These are phyloP conservation scores for Aureobasidium namibiae DNA, from an alignment of 2,329 filamentous ascomycete species.

Conservation along the genomic window DNA sequence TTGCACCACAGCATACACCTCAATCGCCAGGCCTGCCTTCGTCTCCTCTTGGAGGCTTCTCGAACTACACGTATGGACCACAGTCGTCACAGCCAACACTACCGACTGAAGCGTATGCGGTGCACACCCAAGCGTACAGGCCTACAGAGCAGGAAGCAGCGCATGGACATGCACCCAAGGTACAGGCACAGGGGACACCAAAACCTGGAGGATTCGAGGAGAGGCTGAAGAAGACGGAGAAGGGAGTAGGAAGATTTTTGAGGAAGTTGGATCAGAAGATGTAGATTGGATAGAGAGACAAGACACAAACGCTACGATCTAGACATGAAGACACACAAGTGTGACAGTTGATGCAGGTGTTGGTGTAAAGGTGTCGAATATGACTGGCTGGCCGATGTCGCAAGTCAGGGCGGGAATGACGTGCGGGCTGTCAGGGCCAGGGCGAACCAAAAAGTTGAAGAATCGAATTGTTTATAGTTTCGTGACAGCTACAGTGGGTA, in stretches of 20 bases:
- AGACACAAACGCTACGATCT: too few species aligned
- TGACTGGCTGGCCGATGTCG: not conserved
- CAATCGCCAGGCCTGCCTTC: conserved; percentile 22
- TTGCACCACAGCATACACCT: conserved; percentile 23
- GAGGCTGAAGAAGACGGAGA: conserved; percentile 58
- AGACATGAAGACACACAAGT: not conserved
- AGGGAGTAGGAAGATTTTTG: conserved; percentile 61
- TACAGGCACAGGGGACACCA: conserved; percentile 20
- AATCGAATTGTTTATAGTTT: not conserved
- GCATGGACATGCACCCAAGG: conserved; percentile 18
- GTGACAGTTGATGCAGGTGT: too few species aligned
- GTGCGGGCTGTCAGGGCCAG: not conserved
- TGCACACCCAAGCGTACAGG: conserved; percentile 63
- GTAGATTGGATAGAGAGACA: not conserved
- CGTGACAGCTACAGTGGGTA: not conserved
- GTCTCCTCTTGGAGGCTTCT: conserved; percentile 46
- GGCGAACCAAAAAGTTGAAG: not conserved
- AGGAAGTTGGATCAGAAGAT: conserved; percentile 57
- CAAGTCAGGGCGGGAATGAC: conserved; percentile 3
- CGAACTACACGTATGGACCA: conserved; percentile 44
- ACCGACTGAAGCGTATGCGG: conserved; percentile 36
- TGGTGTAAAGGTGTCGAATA: not conserved
- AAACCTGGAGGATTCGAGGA: conserved; percentile 46
- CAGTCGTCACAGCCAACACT: conserved; percentile 22
- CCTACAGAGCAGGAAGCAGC: conserved; percentile 55